Evolutionary conservation across 1,284 basidiomycete species (phyloP).

Genomic region (Malassezia equina): DNA sequence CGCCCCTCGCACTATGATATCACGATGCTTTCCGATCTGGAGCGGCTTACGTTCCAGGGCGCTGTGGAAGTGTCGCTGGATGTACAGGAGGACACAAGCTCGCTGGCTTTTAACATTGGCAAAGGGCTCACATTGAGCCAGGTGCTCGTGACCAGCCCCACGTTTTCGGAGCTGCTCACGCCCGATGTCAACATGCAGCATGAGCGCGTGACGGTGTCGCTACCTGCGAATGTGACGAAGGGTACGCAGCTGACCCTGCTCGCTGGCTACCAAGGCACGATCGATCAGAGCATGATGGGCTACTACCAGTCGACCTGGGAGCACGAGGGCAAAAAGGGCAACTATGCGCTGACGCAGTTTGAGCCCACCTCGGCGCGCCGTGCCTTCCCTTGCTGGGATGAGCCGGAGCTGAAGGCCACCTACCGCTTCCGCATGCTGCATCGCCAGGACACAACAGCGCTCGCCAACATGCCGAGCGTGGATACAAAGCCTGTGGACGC

Average conservation of each 20-base stretch:
- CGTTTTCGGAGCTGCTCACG: slow-evolving; percentile 52
- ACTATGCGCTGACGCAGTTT: slow-evolving; percentile 43
- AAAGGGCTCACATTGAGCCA: slow-evolving; percentile 59
- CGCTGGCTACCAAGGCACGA: slow-evolving; percentile 19
- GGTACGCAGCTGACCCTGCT: slow-evolving; percentile 19
- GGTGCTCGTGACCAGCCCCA: slow-evolving; percentile 58
- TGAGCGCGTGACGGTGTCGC: slow-evolving; percentile 21
- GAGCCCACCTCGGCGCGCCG: slow-evolving; percentile 71
- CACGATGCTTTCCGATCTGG: slow-evolving; percentile 66
- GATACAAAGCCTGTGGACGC: slow-evolving; percentile 5
- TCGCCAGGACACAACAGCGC: slow-evolving; percentile 55
- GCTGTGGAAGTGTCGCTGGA: slow-evolving; percentile 68
- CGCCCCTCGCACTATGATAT: slow-evolving; percentile 70
- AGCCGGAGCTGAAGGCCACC: slow-evolving; percentile 81
- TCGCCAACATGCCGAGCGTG: slow-evolving; percentile 65
- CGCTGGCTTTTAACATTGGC: slow-evolving; percentile 50
- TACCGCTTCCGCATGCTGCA: slow-evolving; percentile 73
- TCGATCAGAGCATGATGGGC: slow-evolving; percentile 27
- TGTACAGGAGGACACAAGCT: slow-evolving; percentile 58
- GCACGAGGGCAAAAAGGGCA: slow-evolving; percentile 47
- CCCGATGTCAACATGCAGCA: slow-evolving; percentile 48
- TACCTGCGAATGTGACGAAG: slow-evolving; percentile 12
- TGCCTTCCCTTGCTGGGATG: slow-evolving; percentile 65
- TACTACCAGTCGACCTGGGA: slow-evolving; percentile 31
- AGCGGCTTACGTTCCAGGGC: slow-evolving; percentile 63